These are phyloP conservation scores for Myxozyma melibiosi DNA, from an alignment of 805 yeast genomes.

Conservation along the genomic window DNA sequence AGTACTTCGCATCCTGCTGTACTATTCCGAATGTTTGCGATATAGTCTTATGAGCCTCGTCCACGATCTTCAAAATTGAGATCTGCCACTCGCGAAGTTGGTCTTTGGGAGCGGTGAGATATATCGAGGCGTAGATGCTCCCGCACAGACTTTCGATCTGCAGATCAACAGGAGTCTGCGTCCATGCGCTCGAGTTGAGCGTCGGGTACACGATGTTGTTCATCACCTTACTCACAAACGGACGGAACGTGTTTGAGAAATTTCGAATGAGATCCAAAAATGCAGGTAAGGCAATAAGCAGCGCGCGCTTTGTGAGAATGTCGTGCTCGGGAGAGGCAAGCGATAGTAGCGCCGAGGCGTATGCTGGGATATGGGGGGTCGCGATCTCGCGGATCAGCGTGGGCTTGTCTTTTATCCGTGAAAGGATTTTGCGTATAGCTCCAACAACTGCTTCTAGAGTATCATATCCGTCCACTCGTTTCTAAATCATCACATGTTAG, in stretches of 20 bases:
- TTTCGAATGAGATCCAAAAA: constrained; percentile 8
- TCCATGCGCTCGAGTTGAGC: constrained; percentile 9
- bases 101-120: constrained; percentile 20
- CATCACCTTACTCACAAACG: constrained; percentile 13
- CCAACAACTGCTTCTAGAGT: not conserved
- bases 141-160: constrained; percentile 18
- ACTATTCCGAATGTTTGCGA: constrained; percentile 5
- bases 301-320: not conserved
- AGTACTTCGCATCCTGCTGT: constrained; percentile 6
- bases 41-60: constrained; percentile 20
- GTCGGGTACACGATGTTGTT: constrained; percentile 18
- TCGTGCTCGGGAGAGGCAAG: constrained; percentile 1
- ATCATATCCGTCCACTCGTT: not conserved
- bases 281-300: constrained; percentile 21
- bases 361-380: constrained; percentile 28
- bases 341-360: constrained; percentile 6
- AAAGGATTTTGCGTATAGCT: constrained; percentile 12
- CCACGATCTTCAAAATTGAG: constrained; percentile 11
- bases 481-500: constrained; percentile 10
- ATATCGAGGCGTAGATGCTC: constrained; percentile 14
- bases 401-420: constrained; percentile 21
- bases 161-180: not conserved
- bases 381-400: constrained; percentile 25
- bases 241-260: constrained; percentile 24
- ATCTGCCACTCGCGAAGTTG: constrained; percentile 24